Percentiles rank a stretch among this genome's conserved stretches.
These are phyloP conservation scores for Nothophytophthora sp. DNA, from an alignment of 352 stramenopile species.

Conservation along the genomic window DNA sequence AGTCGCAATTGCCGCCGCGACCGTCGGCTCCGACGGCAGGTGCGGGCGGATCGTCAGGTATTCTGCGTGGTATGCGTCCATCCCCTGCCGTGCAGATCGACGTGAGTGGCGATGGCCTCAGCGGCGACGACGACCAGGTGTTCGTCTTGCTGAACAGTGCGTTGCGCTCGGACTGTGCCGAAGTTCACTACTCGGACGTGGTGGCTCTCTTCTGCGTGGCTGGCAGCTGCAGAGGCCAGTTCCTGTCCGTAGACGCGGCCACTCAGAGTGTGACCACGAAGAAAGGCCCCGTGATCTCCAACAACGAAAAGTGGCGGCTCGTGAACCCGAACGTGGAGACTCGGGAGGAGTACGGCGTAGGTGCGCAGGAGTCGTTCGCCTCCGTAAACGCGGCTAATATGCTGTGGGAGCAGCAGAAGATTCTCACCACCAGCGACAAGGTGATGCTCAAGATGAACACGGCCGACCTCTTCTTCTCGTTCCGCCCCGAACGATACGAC, in stretches of 20 bases:
- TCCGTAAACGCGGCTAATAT: conserved; percentile 37
- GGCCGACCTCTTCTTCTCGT: conserved; percentile 59
- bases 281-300: conserved; percentile 76
- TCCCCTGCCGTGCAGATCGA: conserved; percentile 39
- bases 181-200: conserved; percentile 75
- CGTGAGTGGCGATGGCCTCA: conserved; percentile 59
- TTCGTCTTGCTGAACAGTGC: conserved; percentile 81
- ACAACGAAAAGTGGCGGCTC: conserved; percentile 80
- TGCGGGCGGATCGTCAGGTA: conserved; percentile 13
- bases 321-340: conserved; percentile 46
- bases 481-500: conserved; percentile 20
- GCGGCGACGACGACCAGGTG: conserved; percentile 74
- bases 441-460: conserved; percentile 73
- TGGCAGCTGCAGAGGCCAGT: conserved; percentile 68
- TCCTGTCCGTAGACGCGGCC: conserved; percentile 65
- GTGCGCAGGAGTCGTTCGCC: conserved; percentile 41
- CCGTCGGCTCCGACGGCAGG: conserved; percentile 9
- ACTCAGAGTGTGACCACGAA: conserved; percentile 66
- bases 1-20: conserved; percentile 30
- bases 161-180: conserved; percentile 62
- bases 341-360: conserved; percentile 14
- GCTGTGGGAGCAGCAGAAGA: conserved; percentile 65
- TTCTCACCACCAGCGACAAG: conserved; percentile 67
- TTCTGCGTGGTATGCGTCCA: conserved; percentile 14
- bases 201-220: conserved; percentile 78